Evolutionary conservation across 1,284 basidiomycete genomes (phyloP).

Genomic region (Cryptococcus depauperatus): DNA sequence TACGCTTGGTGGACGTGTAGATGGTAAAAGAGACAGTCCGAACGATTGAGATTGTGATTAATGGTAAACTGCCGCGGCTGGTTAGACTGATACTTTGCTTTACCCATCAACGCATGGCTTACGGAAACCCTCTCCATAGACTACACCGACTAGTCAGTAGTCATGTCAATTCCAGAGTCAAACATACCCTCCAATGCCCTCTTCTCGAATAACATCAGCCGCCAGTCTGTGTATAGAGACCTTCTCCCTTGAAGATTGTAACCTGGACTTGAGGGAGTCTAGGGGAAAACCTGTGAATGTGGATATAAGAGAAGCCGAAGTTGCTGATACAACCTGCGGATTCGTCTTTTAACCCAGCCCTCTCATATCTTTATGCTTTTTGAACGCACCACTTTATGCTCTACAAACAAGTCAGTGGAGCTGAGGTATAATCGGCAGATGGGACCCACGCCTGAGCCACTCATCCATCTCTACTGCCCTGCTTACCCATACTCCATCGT

Average conservation of each 20-base stretch:
- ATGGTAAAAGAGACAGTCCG: slow-evolving; percentile 86
- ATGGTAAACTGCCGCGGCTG: slow-evolving; percentile 59
- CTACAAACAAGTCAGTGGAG: slow-evolving; percentile 13
- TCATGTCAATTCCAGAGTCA: neutral
- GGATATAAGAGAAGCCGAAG: slow-evolving; percentile 43
- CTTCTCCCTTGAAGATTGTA: slow-evolving; percentile 73
- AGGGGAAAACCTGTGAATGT: slow-evolving; percentile 51
- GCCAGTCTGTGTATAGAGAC: slow-evolving; percentile 63
- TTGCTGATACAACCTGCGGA: slow-evolving; percentile 40
- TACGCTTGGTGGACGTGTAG: slow-evolving; percentile 79
- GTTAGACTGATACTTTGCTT: neutral
- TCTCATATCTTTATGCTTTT: too few relatives aligned
- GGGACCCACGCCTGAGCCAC: slow-evolving; percentile 32
- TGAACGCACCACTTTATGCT: slow-evolving; percentile 39
- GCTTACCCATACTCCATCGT: slow-evolving; percentile 26
- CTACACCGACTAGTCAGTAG: slow-evolving; percentile 12
- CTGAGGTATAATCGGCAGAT: neutral
- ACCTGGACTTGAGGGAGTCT: slow-evolving; percentile 82
- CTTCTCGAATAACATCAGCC: slow-evolving; percentile 66
- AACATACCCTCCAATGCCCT: slow-evolving; percentile 77
- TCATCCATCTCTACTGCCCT: slow-evolving; percentile 22
- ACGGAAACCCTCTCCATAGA: slow-evolving; percentile 44
- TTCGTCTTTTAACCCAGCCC: too few relatives aligned
- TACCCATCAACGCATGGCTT: neutral
- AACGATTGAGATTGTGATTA: slow-evolving; percentile 94